Evolutionary conservation across 352 stramenopile genomes (phyloP).

Genomic region (Globisporangium splendens): DNA sequence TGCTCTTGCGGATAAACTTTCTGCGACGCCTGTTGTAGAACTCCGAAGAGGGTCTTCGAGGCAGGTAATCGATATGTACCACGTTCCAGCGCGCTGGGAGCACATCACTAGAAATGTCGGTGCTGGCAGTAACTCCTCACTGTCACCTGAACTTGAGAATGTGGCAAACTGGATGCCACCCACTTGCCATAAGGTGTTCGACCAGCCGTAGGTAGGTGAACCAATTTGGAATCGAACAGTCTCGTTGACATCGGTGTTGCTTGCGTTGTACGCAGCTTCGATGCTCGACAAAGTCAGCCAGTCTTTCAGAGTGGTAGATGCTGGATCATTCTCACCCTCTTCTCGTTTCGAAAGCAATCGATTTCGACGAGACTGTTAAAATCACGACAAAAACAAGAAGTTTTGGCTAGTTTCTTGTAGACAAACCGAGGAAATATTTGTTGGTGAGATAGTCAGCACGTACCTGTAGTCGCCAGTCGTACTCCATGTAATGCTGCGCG

Average conservation of each 20-base stretch:
- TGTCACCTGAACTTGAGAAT: constrained; percentile 25
- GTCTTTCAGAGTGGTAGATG: constrained; percentile 11
- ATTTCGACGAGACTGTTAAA: constrained; percentile 1
- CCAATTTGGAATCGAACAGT: constrained; percentile 68
- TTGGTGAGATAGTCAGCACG: not conserved
- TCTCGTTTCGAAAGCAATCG: not conserved
- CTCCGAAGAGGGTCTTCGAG: constrained; percentile 44
- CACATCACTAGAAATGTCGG: constrained; percentile 70
- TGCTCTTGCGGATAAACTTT: constrained; percentile 12
- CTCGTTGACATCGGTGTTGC: constrained; percentile 11
- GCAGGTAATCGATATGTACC: constrained; percentile 61
- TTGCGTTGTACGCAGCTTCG: constrained; percentile 5
- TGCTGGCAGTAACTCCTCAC: not conserved
- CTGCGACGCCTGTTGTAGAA: constrained; percentile 12
- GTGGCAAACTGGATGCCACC: constrained; percentile 81
- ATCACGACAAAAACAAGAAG: not conserved
- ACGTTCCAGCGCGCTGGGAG: constrained; percentile 64
- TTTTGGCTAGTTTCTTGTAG: not conserved
- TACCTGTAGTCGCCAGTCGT: constrained; percentile 65
- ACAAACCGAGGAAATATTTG: not conserved
- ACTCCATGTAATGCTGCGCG: constrained; percentile 59
- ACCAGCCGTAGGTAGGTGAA: constrained; percentile 59
- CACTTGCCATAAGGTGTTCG: constrained; percentile 77
- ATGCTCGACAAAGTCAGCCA: constrained; percentile 37
- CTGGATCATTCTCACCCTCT: not conserved